phyloP scores from a whole-genome alignment of 2,329 filamentous ascomycete genomes.

The Aureobasidium musti region DNA sequence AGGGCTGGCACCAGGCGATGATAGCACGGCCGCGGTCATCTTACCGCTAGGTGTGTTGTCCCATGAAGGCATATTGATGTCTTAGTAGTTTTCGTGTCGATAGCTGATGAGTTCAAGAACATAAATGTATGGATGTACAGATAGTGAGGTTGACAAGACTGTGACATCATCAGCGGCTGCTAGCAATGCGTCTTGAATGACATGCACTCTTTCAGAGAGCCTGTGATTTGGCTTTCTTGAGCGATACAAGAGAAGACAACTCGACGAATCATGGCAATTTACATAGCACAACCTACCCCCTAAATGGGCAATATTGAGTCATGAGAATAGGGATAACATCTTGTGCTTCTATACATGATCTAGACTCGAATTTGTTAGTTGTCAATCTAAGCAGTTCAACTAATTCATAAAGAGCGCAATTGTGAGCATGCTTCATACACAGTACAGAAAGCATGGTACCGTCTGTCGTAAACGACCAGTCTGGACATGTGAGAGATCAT shows the following conservation, averaged over 20 bases:
- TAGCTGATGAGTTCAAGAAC: background rate
- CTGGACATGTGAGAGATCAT: background rate
- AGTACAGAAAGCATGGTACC: background rate
- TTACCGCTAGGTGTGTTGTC: conserved; percentile 20
- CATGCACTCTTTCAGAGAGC: background rate
- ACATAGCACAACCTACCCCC: background rate
- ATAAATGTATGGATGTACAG: background rate
- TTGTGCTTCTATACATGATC: background rate
- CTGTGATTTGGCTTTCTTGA: background rate
- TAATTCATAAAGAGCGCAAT: background rate
- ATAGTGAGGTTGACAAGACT: background rate
- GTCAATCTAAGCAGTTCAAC: background rate
- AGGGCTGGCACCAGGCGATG: background rate
- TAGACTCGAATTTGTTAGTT: background rate
- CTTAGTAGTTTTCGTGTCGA: background rate
- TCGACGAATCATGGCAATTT: background rate
- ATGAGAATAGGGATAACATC: background rate
- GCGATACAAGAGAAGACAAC: background rate
- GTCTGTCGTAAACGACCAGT: background rate
- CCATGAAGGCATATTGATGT: conserved; percentile 18
- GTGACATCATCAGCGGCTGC: conserved; percentile 17
- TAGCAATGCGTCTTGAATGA: background rate
- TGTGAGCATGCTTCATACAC: background rate
- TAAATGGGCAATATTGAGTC: background rate
- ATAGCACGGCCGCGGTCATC: conserved; percentile 17